Evolutionary conservation across 2,329 filamentous ascomycete species (phyloP).

Genomic region (Cadophora luteo-olivacea): DNA sequence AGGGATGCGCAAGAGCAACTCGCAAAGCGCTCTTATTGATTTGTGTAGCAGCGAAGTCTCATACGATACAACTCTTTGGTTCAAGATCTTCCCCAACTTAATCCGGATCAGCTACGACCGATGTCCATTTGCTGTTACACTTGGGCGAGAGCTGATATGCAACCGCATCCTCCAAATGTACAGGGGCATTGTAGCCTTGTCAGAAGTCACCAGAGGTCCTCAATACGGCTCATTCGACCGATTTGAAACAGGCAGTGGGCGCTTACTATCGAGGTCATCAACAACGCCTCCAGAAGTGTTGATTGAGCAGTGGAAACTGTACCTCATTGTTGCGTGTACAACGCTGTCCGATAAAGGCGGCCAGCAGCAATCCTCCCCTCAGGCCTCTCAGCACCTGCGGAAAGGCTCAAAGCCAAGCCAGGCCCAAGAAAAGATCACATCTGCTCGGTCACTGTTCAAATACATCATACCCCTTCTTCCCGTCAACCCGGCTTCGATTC

Average conservation of each 20-base stretch:
- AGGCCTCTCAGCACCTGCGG: slow-evolving; percentile 75
- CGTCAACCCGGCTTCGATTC: slow-evolving; percentile 78
- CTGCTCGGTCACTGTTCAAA: slow-evolving; percentile 87
- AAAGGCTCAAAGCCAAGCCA: slow-evolving; percentile 78
- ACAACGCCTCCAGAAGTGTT: slow-evolving; percentile 83
- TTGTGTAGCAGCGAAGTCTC: slow-evolving; percentile 94
- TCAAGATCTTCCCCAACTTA: slow-evolving; percentile 96
- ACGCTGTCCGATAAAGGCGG: slow-evolving; percentile 85
- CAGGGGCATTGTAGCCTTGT: slow-evolving; percentile 78
- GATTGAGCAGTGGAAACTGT: slow-evolving; percentile 97
- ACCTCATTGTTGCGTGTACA: slow-evolving; percentile 95
- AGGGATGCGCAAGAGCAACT: slow-evolving; percentile 83
- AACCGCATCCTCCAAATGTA: slow-evolving; percentile 94
- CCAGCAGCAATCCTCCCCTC: slow-evolving; percentile 61
- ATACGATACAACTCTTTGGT: slow-evolving; percentile 95
- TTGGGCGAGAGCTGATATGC: slow-evolving; percentile 91
- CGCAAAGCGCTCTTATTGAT: slow-evolving; percentile 86
- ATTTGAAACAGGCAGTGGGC: slow-evolving; percentile 59
- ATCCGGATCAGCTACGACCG: slow-evolving; percentile 89
- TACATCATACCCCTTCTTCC: slow-evolving; percentile 88
- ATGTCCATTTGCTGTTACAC: slow-evolving; percentile 88
- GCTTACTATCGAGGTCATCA: slow-evolving; percentile 56
- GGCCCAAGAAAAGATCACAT: slow-evolving; percentile 80
- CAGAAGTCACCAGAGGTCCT: slow-evolving; percentile 72
- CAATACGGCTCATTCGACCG: slow-evolving; percentile 61